phyloP scores from a whole-genome alignment of 441 rosid genomes.

The Adansonia rubrostipa region DNA sequence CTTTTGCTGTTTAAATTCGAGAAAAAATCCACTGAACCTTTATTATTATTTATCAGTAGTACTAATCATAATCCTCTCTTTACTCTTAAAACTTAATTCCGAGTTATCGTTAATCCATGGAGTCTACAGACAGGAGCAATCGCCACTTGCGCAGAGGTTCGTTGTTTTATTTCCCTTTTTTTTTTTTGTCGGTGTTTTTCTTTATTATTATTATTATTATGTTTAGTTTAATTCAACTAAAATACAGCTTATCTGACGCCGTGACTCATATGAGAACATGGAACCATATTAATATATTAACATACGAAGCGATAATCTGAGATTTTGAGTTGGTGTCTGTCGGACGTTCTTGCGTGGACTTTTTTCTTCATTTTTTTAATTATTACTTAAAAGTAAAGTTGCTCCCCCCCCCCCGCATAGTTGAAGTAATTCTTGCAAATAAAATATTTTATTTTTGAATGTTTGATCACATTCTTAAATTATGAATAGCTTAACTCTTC shows the following conservation, averaged over 20 bases:
- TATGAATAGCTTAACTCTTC: no score
- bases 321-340: no score
- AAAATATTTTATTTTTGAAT: no score
- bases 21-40: slow-evolving; percentile 50
- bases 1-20: slow-evolving; percentile 53
- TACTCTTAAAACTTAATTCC: neutral
- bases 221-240: slow-evolving; percentile 7
- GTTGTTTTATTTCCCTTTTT: slow-evolving; percentile 1
- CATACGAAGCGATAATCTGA: neutral
- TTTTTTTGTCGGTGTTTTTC: neutral
- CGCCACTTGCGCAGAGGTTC: slow-evolving; percentile 68
- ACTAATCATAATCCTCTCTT: slow-evolving; percentile 21
- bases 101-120: slow-evolving; percentile 50
- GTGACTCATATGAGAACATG: neutral
- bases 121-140: slow-evolving; percentile 60
- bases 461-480: no score
- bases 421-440: no score
- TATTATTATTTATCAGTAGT: slow-evolving; percentile 20
- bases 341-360: no score
- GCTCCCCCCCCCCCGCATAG: no score
- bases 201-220: neutral
- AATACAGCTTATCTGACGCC: neutral
- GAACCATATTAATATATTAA: neutral
- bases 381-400: no score
- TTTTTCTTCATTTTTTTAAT: no score